Evolutionary conservation across 1,139 yeast species (phyloP).

Genomic region (Nematodospora anomalae): DNA sequence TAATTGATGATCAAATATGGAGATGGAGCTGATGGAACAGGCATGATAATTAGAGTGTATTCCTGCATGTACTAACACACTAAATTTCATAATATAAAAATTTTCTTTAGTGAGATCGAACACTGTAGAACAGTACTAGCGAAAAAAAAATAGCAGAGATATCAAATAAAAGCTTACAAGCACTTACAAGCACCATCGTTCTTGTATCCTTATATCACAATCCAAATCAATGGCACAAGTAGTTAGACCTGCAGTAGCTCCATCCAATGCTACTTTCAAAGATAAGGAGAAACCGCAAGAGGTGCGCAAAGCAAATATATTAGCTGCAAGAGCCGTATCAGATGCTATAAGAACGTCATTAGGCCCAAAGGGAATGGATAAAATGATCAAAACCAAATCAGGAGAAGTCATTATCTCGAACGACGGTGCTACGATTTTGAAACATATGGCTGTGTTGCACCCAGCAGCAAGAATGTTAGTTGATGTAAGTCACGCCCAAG

Average conservation of each 20-base stretch:
- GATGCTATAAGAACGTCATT: constrained; percentile 97
- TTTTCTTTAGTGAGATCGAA: too few relatives aligned
- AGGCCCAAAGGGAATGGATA: constrained; percentile 99
- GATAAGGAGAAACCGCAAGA: constrained; percentile 98
- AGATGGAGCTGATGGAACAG: too few relatives aligned
- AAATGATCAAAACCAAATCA: constrained; percentile 91
- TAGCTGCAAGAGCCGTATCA: constrained; percentile 96
- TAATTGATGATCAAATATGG: too few relatives aligned
- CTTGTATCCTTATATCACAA: too few relatives aligned
- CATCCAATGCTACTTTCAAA: constrained; percentile 86
- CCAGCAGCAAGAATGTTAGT: constrained; percentile 99
- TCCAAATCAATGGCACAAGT: constrained; percentile 17
- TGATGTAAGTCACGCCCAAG: constrained; percentile 96
- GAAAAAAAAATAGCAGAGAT: too few relatives aligned
- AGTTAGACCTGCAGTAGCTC: constrained; percentile 32
- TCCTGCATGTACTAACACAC: too few relatives aligned
- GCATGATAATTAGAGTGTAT: too few relatives aligned
- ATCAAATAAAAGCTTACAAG: too few relatives aligned
- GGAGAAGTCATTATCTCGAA: constrained; percentile 95
- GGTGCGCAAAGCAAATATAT: constrained; percentile 87
- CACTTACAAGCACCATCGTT: too few relatives aligned
- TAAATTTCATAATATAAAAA: too few relatives aligned
- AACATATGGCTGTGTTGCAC: constrained; percentile 96
- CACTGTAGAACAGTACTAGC: too few relatives aligned
- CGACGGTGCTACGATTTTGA: constrained; percentile 95